phyloP scores from a whole-genome alignment of 805 yeast species.

The Suhomyces canberraensis region DNA sequence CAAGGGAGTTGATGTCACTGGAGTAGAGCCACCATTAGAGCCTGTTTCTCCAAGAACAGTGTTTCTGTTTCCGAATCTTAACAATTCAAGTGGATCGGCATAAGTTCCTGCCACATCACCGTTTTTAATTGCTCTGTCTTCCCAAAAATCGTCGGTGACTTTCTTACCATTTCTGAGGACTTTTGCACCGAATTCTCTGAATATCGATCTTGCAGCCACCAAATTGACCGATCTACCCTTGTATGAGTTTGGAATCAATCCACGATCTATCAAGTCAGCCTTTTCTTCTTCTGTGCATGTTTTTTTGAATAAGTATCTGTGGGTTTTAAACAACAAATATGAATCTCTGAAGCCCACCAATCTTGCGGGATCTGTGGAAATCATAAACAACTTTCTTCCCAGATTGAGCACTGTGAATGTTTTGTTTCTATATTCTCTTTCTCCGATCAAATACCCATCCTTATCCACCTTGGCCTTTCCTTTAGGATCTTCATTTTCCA shows the following conservation, averaged over 20 bases:
- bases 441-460: slow-evolving; percentile 67
- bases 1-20: slow-evolving; percentile 40
- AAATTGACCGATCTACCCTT: slow-evolving; percentile 86
- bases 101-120: slow-evolving; percentile 70
- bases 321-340: slow-evolving; percentile 83
- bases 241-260: slow-evolving; percentile 82
- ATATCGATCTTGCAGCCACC: slow-evolving; percentile 87
- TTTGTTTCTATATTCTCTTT: slow-evolving; percentile 68
- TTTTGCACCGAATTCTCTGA: slow-evolving; percentile 87
- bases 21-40: slow-evolving; percentile 21
- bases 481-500: slow-evolving; percentile 66
- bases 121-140: slow-evolving; percentile 51
- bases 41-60: slow-evolving; percentile 8
- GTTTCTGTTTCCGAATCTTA: slow-evolving; percentile 15
- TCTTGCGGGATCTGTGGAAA: slow-evolving; percentile 94
- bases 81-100: slow-evolving; percentile 61
- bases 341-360: slow-evolving; percentile 93
- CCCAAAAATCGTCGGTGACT: slow-evolving; percentile 87
- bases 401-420: slow-evolving; percentile 61
- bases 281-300: slow-evolving; percentile 76
- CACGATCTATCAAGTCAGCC: slow-evolving; percentile 74
- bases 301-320: slow-evolving; percentile 69
- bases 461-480: slow-evolving; percentile 74
- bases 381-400: slow-evolving; percentile 78
- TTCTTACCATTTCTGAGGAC: slow-evolving; percentile 76